Evolutionary conservation across 441 rosid species (phyloP).

Genomic region (Mallotus japonicus): DNA sequence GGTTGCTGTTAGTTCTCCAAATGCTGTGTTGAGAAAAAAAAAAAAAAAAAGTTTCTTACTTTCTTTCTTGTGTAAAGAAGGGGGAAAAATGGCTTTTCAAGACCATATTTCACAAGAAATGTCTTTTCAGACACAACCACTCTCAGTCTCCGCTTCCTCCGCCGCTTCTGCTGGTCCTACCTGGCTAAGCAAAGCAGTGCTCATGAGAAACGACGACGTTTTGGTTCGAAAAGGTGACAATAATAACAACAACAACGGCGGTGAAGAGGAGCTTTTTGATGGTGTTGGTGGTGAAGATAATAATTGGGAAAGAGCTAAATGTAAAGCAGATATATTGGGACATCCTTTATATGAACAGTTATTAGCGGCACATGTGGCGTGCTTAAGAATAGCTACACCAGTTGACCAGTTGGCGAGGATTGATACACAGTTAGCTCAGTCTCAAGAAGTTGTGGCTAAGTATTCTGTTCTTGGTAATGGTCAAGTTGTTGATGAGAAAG

Average conservation of each 20-base stretch:
- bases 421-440: constrained; percentile 91
- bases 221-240: constrained; percentile 12
- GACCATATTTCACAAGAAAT: constrained; percentile 29
- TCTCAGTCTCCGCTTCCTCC: constrained; percentile 18
- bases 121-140: constrained; percentile 23
- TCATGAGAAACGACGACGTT: constrained; percentile 29
- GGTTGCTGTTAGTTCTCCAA: background rate
- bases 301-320: constrained; percentile 81
- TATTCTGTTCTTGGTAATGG: constrained; percentile 64
- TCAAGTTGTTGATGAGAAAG: constrained; percentile 67
- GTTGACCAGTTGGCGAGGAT: constrained; percentile 96
- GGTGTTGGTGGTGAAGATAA: constrained; percentile 31
- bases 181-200: constrained; percentile 45
- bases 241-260: constrained; percentile 32
- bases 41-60: background rate
- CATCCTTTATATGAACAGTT: constrained; percentile 94
- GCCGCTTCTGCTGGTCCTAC: constrained; percentile 27
- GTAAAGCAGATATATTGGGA: constrained; percentile 79
- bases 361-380: constrained; percentile 86
- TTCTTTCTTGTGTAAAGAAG: background rate
- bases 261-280: constrained; percentile 31
- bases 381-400: constrained; percentile 92
- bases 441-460: constrained; percentile 80
- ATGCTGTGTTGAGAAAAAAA: background rate
- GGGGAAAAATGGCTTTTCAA: constrained; percentile 26